Conservation (phyloP, 306 rosid genomes). For the Mimosa pudica region DNA sequence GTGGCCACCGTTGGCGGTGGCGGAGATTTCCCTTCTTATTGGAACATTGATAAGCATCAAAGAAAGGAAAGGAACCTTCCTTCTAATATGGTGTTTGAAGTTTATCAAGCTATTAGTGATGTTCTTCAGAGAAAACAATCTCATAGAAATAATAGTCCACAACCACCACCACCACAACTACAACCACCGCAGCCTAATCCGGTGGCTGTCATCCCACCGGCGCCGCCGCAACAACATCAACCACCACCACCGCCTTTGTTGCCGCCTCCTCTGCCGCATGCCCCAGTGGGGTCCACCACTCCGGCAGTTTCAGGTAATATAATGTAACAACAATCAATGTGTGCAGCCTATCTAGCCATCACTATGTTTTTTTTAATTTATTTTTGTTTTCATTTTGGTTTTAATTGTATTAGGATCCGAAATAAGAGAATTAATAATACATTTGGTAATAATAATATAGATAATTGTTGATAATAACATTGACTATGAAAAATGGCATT, state of each 20-base stretch:
- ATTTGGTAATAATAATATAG: too few species aligned
- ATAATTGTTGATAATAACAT: too few species aligned
- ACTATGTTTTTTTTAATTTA: too few species aligned
- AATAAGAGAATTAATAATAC: too few species aligned
- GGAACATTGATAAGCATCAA: slow-evolving; percentile 58
- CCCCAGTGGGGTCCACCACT: slow-evolving; percentile 41
- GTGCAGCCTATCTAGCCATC: slow-evolving; percentile 18
- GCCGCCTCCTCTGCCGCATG: slow-evolving; percentile 18
- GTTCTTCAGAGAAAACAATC: slow-evolving; percentile 54
- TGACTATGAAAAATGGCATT: too few species aligned
- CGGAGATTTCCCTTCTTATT: slow-evolving; percentile 50
- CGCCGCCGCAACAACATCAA: slow-evolving; percentile 11
- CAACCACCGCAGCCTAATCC: slow-evolving; percentile 22
- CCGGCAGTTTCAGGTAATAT: slow-evolving; percentile 54
- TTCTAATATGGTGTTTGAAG: slow-evolving; percentile 56
- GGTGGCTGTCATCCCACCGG: slow-evolving; percentile 19
- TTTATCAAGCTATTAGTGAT: slow-evolving; percentile 55
- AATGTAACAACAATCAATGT: slow-evolving; percentile 31
- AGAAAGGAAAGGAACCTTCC: slow-evolving; percentile 56
- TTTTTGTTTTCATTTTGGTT: too few species aligned
- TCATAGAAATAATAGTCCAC: slow-evolving; percentile 8
- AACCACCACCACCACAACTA: background rate
- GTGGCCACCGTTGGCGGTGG: too few species aligned
- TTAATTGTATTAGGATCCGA: too few species aligned
- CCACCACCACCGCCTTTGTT: slow-evolving; percentile 20